Base-by-base conservation (phyloP, 2,329 filamentous ascomycete genomes). In the Fusarium heterosporum region DNA sequence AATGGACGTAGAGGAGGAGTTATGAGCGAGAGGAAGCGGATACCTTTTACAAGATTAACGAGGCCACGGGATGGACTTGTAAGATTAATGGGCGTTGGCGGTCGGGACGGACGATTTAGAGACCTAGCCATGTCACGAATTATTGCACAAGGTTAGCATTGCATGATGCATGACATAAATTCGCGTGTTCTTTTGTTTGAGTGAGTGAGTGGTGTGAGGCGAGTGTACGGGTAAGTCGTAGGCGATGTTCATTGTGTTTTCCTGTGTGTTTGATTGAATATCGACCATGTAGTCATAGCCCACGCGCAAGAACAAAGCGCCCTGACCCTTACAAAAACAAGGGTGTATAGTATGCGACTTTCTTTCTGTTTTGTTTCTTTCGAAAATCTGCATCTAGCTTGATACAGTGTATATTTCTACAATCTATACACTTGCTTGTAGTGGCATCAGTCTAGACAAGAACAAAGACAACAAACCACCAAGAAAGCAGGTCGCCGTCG, bases 1-100 rank as follows among this genome's bases (percentile, higher is more conserved):
- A 57, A 93, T 93, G 90, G 90, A 93, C 14, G 84, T 89, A 43
- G 91, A 93, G 72, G 89, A 91, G 69, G 82, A 84, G 68, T 72
- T 78, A 75, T 79, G 71, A 75, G 70, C 49, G 61, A 36, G 56
- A 30, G 36, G 46, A 63, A 52, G 59, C 53, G 58, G 50, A 34
- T 41, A 53, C 46, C 45, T 64, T 50, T 12, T 10, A 51, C 45
- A 48, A 36, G 65, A 53, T 46, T 41, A 66, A 63, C 62, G 58
- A 69, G 61, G 48, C 62, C 66, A 72, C 56, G 66, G 69, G 61
- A 66, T 62, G 66, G 68, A 67, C 67, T 69, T 76, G 73, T 75
- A 76, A 70, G 68, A 75, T 69, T 76, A 72, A 68, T 67, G 68
- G 74, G 75, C 75, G 76, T 74, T 74, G 67, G 68, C 68, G 68